A percentile compares a stretch with the other conserved stretches of the same genome.
These are phyloP conservation scores for Ascoidea rubescens DNA, from an alignment of 805 yeast genomes.

Conservation along the genomic window DNA sequence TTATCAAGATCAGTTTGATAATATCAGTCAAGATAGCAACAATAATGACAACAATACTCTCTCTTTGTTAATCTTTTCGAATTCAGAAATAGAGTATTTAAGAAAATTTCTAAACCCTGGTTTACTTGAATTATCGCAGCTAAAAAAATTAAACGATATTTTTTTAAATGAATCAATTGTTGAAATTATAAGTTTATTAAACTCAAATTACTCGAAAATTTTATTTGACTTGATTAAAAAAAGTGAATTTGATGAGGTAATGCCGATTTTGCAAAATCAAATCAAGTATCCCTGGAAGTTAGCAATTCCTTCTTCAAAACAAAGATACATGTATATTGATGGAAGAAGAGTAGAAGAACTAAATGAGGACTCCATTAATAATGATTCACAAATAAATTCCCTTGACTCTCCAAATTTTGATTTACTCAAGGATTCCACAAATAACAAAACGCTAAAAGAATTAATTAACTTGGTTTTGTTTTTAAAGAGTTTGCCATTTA, in stretches of 20 bases:
- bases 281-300: constrained; percentile 71
- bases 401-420: constrained; percentile 41
- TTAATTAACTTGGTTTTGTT: constrained; percentile 44
- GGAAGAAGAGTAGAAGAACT: constrained; percentile 28
- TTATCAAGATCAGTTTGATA: constrained; percentile 1
- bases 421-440: constrained; percentile 14
- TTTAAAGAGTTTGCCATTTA: constrained; percentile 46
- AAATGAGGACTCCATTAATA: constrained; percentile 16
- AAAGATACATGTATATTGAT: constrained; percentile 72
- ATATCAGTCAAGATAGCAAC: constrained; percentile 5
- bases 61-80: constrained; percentile 14
- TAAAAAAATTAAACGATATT: constrained; percentile 28
- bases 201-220: constrained; percentile 32
- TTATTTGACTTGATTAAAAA: constrained; percentile 35
- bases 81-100: constrained; percentile 36
- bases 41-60: no score
- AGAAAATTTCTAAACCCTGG: constrained; percentile 39
- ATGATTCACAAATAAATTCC: constrained; percentile 20
- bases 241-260: constrained; percentile 44
- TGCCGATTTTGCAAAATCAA: constrained; percentile 44
- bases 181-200: constrained; percentile 51
- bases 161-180: constrained; percentile 61
- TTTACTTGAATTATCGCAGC: constrained; percentile 25
- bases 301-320: constrained; percentile 90
- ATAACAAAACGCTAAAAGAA: constrained; percentile 20